phyloP scores from a whole-genome alignment of 2,329 filamentous ascomycete genomes.

The Pseudocercospora macadamiae region DNA sequence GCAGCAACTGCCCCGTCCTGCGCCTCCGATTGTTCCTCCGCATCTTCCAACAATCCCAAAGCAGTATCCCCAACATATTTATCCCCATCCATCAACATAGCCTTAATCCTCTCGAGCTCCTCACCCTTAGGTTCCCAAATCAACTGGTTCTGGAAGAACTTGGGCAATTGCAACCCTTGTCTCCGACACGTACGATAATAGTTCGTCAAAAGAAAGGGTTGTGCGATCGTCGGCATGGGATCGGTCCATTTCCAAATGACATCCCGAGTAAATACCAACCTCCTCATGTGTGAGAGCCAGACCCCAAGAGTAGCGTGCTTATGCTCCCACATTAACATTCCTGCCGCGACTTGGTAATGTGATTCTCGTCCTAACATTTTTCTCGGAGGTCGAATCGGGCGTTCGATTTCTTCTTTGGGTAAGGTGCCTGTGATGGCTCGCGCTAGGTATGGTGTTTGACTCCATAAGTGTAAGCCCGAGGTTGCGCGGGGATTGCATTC shows the following conservation, averaged over 20 bases:
- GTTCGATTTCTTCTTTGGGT: slow-evolving; percentile 22
- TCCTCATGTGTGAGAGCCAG: slow-evolving; percentile 34
- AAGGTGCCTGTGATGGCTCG: slow-evolving; percentile 20
- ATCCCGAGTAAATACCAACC: slow-evolving; percentile 35
- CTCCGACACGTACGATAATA: slow-evolving; percentile 30
- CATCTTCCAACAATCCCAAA: neutral
- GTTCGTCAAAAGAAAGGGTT: slow-evolving; percentile 37
- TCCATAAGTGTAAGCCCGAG: slow-evolving; percentile 37
- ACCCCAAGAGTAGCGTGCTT: slow-evolving; percentile 21
- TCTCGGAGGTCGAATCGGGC: slow-evolving; percentile 22
- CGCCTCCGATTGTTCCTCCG: neutral
- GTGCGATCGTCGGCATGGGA: slow-evolving; percentile 32
- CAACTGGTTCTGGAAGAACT: slow-evolving; percentile 21
- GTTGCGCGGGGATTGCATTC: slow-evolving; percentile 38
- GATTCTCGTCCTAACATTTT: slow-evolving; percentile 13
- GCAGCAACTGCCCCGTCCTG: too few relatives aligned
- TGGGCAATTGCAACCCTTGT: slow-evolving; percentile 16
- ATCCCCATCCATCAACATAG: slow-evolving; percentile 3
- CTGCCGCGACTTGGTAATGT: slow-evolving; percentile 20
- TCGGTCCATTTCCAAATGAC: slow-evolving; percentile 35
- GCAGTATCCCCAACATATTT: neutral
- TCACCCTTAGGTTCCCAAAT: slow-evolving; percentile 19
- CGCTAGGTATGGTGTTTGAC: slow-evolving; percentile 24
- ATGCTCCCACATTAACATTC: slow-evolving; percentile 36
- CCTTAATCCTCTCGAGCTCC: slow-evolving; percentile 13